phyloP scores from a whole-genome alignment of 176 grass and related monocot genomes.

The Pharus latifolius region DNA sequence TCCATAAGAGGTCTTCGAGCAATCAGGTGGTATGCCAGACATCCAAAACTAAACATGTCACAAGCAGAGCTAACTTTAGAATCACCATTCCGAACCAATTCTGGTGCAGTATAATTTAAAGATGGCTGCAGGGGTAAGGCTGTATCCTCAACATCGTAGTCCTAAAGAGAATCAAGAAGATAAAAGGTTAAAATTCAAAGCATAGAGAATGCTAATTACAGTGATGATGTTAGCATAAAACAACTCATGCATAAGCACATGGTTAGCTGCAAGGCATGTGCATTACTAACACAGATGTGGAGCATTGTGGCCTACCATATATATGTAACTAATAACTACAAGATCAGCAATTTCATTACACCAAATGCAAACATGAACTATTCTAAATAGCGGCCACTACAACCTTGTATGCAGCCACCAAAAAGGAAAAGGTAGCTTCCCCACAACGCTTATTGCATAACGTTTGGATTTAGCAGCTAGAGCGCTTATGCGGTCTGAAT shows the following conservation, averaged over 20 bases:
- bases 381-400: too few species aligned
- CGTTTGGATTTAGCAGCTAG: too few species aligned
- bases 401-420: too few species aligned
- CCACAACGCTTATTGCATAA: too few species aligned
- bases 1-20: conserved; percentile 79
- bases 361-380: too few species aligned
- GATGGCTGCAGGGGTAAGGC: conserved; percentile 87
- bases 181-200: conserved; percentile 1
- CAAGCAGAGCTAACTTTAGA: conserved; percentile 51
- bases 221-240: not conserved
- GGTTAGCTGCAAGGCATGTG: not conserved
- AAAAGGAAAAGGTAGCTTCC: too few species aligned
- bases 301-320: not conserved
- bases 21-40: conserved; percentile 86
- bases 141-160: conserved; percentile 94
- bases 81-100: conserved; percentile 77
- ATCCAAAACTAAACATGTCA: conserved; percentile 97
- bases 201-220: not conserved
- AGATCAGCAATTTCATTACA: too few species aligned
- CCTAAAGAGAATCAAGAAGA: conserved; percentile 39
- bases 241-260: not conserved
- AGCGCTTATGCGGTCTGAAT: too few species aligned
- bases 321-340: not conserved
- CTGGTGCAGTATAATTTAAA: conserved; percentile 91
- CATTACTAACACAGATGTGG: not conserved